Evolutionary conservation across 2,329 filamentous ascomycete genomes (phyloP).

Genomic region (Aspergillus udagawae): DNA sequence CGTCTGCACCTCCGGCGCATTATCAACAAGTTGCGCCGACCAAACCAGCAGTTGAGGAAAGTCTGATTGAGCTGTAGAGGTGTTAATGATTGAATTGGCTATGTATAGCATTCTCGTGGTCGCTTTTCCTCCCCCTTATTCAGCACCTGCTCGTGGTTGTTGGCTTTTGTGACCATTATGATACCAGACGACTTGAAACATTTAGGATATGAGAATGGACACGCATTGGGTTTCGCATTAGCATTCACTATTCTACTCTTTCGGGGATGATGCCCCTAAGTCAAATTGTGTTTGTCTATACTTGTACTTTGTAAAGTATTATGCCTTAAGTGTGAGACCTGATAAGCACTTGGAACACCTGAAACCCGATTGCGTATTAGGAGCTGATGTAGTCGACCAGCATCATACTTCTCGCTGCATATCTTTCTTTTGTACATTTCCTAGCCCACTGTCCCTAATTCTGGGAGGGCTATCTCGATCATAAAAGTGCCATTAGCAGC

Average conservation of each 20-base stretch:
- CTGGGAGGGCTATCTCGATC: background rate
- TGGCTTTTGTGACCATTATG: conserved; percentile 16
- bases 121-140: background rate
- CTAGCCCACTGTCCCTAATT: background rate
- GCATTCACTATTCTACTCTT: background rate
- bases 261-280: background rate
- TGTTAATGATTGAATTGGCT: background rate
- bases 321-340: too few relatives aligned
- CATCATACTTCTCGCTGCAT: background rate
- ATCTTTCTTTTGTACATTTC: background rate
- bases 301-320: background rate
- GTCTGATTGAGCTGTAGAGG: conserved; percentile 27
- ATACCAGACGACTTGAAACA: conserved; percentile 24
- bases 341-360: background rate
- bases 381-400: background rate
- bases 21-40: conserved; percentile 18
- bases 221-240: background rate
- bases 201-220: conserved; percentile 17
- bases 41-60: conserved; percentile 26
- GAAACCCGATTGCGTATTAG: background rate
- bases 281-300: background rate
- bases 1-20: conserved; percentile 13
- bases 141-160: background rate
- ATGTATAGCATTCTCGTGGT: conserved; percentile 9
- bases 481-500: background rate